Conservation (phyloP, 306 rosid genomes). For the Senna siamea region DNA sequence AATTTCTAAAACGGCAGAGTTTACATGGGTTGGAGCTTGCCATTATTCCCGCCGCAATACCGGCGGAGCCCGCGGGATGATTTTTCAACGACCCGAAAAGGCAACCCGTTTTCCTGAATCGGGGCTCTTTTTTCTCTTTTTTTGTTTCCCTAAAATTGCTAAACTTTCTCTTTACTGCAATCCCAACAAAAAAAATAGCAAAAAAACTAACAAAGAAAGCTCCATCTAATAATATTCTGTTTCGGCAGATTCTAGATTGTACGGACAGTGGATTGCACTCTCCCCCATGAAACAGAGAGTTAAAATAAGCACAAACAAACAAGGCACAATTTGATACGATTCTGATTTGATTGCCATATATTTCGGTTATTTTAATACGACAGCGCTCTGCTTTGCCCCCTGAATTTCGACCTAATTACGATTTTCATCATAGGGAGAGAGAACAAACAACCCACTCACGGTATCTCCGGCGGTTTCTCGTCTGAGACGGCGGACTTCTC, state of each 20-base stretch:
- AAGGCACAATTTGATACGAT: conserved; percentile 42
- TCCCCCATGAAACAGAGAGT: conserved; percentile 34
- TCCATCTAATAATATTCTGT: conserved; percentile 14
- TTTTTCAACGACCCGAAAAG: conserved; percentile 36
- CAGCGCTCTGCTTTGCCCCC: conserved; percentile 1
- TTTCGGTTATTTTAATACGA: conserved; percentile 31
- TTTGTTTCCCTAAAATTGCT: conserved; percentile 40
- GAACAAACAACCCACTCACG: conserved; percentile 69
- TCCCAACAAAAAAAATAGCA: neutral
- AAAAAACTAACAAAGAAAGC: neutral
- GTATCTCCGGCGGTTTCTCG: conserved; percentile 64
- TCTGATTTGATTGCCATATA: conserved; percentile 39
- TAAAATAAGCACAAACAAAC: conserved; percentile 48
- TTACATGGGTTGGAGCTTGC: conserved; percentile 40
- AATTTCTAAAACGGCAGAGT: conserved; percentile 32
- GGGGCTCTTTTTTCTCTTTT: neutral
- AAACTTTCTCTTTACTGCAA: conserved; percentile 46
- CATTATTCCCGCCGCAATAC: conserved; percentile 71
- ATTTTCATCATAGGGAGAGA: conserved; percentile 26
- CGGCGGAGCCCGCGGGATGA: conserved; percentile 55
- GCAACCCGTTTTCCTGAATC: conserved; percentile 14
- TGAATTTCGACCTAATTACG: conserved; percentile 40
- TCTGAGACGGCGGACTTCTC: conserved; percentile 75
- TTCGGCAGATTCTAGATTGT: conserved; percentile 45
- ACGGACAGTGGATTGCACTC: conserved; percentile 50